Percentiles rank a stretch among this genome's conserved stretches.
Evolutionary conservation across 1,284 basidiomycete genomes (phyloP).

Genomic region (Sanguinoderma infundibulare): DNA sequence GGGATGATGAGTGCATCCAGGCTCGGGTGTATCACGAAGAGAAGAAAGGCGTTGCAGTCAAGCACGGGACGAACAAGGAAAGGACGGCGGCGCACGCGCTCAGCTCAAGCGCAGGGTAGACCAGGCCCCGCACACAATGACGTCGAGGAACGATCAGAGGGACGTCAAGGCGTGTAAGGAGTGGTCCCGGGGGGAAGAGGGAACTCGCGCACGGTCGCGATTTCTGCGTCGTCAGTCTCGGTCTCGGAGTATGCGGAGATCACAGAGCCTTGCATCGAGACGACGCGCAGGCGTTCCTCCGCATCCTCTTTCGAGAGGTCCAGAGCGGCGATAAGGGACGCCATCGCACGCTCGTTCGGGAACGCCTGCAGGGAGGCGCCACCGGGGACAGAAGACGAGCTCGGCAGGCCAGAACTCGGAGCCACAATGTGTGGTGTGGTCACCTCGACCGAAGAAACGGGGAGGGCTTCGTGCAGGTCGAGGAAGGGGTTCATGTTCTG

Average conservation of each 20-base stretch:
- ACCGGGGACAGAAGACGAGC: slow-evolving; percentile 31
- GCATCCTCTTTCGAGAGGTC: slow-evolving; percentile 48
- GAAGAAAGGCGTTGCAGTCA: slow-evolving; percentile 17
- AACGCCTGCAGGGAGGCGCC: slow-evolving; percentile 26
- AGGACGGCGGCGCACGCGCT: slow-evolving; percentile 27
- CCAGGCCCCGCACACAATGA: slow-evolving; percentile 1
- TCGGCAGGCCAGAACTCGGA: slow-evolving; percentile 18
- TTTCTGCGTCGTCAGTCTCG: slow-evolving; percentile 28
- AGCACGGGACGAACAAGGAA: slow-evolving; percentile 22
- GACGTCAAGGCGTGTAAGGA: slow-evolving; percentile 12
- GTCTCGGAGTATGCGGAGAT: slow-evolving; percentile 35
- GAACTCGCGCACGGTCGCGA: slow-evolving; percentile 31
- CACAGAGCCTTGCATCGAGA: slow-evolving; percentile 34
- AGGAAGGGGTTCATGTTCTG: slow-evolving; percentile 42
- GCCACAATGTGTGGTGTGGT: slow-evolving; percentile 12
- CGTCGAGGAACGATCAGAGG: not conserved
- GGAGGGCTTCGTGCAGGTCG: slow-evolving; percentile 30
- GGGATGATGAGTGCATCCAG: slow-evolving; percentile 21
- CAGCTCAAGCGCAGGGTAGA: slow-evolving; percentile 12
- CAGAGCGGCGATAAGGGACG: slow-evolving; percentile 66
- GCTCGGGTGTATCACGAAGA: slow-evolving; percentile 17
- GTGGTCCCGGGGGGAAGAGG: slow-evolving; percentile 28
- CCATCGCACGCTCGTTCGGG: slow-evolving; percentile 53
- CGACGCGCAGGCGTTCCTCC: slow-evolving; percentile 45
- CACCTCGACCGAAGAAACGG: slow-evolving; percentile 22